A percentile compares a stretch with the other conserved stretches of the same genome.
Conservation (phyloP, 208 protist species). For the Phytomonas francai region DNA sequence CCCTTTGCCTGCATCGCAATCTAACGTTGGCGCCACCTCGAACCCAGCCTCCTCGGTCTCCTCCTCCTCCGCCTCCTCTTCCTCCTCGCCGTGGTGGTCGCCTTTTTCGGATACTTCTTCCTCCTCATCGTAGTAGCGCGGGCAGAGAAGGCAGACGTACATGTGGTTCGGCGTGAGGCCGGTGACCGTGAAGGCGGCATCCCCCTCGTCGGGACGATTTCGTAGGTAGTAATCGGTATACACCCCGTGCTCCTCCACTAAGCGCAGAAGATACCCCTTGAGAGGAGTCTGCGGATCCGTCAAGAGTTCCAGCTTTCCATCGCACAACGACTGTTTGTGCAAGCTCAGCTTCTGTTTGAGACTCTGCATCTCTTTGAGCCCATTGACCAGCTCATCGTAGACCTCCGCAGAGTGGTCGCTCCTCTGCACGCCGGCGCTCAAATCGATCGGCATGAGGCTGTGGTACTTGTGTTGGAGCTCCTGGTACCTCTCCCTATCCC, state of each 20-base stretch:
- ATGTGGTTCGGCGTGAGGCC: constrained; percentile 73
- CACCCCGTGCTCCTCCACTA: constrained; percentile 62
- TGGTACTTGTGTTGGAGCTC: constrained; percentile 57
- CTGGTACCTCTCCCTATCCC: constrained; percentile 29
- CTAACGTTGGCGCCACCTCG: too few relatives aligned
- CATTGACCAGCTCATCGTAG: constrained; percentile 33
- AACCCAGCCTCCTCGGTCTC: too few relatives aligned
- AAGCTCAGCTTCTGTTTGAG: constrained; percentile 38
- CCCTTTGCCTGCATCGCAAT: too few relatives aligned
- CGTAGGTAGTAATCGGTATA: constrained; percentile 40
- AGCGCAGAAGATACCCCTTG: constrained; percentile 61
- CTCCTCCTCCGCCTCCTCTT: too few relatives aligned
- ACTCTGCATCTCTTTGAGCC: constrained; percentile 18
- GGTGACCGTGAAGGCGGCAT: constrained; percentile 46
- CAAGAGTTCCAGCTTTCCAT: constrained; percentile 46
- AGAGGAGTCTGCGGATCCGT: constrained; percentile 46
- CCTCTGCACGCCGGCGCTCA: constrained; percentile 32
- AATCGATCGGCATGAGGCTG: constrained; percentile 45
- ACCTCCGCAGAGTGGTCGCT: constrained; percentile 23
- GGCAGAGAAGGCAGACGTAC: constrained; percentile 77
- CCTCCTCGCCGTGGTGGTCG: too few relatives aligned
- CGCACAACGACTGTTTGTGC: constrained; percentile 25
- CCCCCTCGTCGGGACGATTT: constrained; percentile 11
- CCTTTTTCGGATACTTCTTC: too few relatives aligned
- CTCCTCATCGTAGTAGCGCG: constrained; percentile 67